These are phyloP conservation scores for Russula compacta DNA, from an alignment of 768 basidiomycete species.

Conservation along the genomic window DNA sequence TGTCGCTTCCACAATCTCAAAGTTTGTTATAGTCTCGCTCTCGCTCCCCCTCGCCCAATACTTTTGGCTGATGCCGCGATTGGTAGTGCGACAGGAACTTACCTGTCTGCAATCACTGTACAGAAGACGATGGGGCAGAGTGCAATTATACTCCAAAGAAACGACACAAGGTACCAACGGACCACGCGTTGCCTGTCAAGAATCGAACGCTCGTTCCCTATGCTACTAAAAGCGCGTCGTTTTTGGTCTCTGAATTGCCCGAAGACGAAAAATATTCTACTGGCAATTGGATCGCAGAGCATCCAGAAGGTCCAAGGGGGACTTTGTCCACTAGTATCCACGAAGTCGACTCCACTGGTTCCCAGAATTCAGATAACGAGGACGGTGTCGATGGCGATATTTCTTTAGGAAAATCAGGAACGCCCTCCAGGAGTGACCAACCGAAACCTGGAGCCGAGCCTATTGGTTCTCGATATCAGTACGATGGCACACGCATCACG, in stretches of 20 bases:
- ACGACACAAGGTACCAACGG: constrained; percentile 44
- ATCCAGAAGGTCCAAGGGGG: constrained; percentile 17
- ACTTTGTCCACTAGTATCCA: constrained; percentile 2
- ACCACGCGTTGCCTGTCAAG: constrained; percentile 28
- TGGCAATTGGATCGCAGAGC: constrained; percentile 21
- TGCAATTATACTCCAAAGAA: constrained; percentile 73
- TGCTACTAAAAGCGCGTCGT: constrained; percentile 39
- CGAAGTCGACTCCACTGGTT: constrained; percentile 16
- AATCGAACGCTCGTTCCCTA: constrained; percentile 35
- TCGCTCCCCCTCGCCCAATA: constrained; percentile 5
- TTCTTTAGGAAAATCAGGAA: background rate
- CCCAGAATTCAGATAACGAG: constrained; percentile 18
- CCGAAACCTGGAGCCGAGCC: background rate
- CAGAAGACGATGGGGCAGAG: constrained; percentile 40
- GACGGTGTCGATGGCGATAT: constrained; percentile 15
- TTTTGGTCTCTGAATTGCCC: constrained; percentile 35
- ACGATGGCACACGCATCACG: constrained; percentile 2
- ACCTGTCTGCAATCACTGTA: constrained; percentile 62
- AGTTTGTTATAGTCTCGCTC: constrained; percentile 30
- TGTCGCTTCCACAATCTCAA: constrained; percentile 61
- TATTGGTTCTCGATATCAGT: constrained; percentile 7
- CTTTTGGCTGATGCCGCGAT: background rate
- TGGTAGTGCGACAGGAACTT: constrained; percentile 61
- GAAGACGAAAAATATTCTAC: constrained; percentile 28
- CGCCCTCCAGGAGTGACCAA: constrained; percentile 6